These are phyloP conservation scores for Fusarium mundagurra DNA, from an alignment of 2,329 filamentous ascomycete species.

Conservation along the genomic window DNA sequence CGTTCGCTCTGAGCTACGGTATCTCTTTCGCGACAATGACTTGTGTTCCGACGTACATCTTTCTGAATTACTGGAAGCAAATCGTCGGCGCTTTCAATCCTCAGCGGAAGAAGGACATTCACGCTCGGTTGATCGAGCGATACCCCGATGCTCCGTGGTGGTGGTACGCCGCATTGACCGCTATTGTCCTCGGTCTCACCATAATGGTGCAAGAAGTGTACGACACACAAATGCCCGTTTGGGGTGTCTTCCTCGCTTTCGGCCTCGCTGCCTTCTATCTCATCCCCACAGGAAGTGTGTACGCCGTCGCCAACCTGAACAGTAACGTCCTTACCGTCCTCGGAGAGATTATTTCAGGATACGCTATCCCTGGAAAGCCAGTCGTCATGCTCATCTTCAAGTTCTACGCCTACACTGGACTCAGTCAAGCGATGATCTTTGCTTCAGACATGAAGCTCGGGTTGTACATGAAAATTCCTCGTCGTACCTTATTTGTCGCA, in stretches of 20 bases:
- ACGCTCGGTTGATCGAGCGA: not conserved
- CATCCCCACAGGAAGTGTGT: not conserved
- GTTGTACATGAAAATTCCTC: not conserved
- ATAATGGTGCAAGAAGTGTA: conserved; percentile 2
- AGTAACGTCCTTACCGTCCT: not conserved
- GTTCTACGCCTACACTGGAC: not conserved
- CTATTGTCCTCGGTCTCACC: not conserved
- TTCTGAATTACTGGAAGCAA: not conserved
- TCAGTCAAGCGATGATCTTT: not conserved
- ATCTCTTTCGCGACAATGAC: not conserved
- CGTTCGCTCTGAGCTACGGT: not conserved
- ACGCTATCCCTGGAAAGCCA: not conserved
- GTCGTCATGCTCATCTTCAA: conserved; percentile 1
- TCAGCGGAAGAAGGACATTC: not conserved
- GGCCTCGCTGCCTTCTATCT: not conserved
- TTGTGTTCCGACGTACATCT: not conserved
- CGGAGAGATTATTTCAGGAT: not conserved
- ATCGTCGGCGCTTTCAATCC: not conserved
- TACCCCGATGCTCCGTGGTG: not conserved
- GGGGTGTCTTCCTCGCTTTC: not conserved
- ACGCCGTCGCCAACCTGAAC: not conserved
- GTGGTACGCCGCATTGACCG: not conserved
- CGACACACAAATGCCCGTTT: not conserved
- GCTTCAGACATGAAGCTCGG: conserved; percentile 1
- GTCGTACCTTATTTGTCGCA: not conserved